These are phyloP conservation scores for Fusarium albosuccineum DNA, from an alignment of 2,329 filamentous ascomycete genomes.

Conservation along the genomic window DNA sequence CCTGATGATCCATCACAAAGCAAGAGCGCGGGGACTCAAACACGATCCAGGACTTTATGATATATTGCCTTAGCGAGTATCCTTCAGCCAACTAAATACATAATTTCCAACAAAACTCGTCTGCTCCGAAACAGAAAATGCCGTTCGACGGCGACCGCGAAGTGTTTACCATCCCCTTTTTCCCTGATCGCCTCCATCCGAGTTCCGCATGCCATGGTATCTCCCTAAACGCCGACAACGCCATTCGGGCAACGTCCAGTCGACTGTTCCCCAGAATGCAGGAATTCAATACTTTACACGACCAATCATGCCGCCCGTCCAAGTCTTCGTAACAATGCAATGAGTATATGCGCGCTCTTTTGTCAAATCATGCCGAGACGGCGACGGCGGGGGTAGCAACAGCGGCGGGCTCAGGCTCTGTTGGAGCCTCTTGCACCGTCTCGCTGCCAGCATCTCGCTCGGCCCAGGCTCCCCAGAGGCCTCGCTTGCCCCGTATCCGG, in stretches of 20 bases:
- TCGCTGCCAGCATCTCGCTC: slow-evolving; percentile 78
- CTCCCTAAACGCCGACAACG: slow-evolving; percentile 56
- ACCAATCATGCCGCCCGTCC: slow-evolving; percentile 44
- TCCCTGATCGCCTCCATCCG: slow-evolving; percentile 43
- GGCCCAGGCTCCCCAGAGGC: slow-evolving; percentile 97
- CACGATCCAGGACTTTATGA: background rate
- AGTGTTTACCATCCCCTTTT: slow-evolving; percentile 36
- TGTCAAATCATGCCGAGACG: slow-evolving; percentile 53
- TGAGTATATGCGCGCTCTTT: slow-evolving; percentile 23
- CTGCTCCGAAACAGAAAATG: slow-evolving; percentile 31
- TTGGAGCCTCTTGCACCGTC: slow-evolving; percentile 64
- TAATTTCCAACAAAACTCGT: slow-evolving; percentile 29
- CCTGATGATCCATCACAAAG: background rate
- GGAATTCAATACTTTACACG: slow-evolving; percentile 53
- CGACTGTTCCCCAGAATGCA: slow-evolving; percentile 49
- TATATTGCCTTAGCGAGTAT: background rate
- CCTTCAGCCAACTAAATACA: slow-evolving; percentile 25
- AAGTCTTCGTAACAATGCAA: slow-evolving; percentile 43
- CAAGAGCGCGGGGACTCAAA: background rate
- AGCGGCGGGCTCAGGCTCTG: slow-evolving; percentile 52
- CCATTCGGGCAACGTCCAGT: slow-evolving; percentile 49
- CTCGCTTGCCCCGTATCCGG: slow-evolving; percentile 88
- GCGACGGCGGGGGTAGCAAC: slow-evolving; percentile 51
- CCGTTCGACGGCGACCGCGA: slow-evolving; percentile 22
- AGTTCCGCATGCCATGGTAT: slow-evolving; percentile 54